Conservation (phyloP, 208 protist species). For the Acanthamoeba lenticulata region DNA sequence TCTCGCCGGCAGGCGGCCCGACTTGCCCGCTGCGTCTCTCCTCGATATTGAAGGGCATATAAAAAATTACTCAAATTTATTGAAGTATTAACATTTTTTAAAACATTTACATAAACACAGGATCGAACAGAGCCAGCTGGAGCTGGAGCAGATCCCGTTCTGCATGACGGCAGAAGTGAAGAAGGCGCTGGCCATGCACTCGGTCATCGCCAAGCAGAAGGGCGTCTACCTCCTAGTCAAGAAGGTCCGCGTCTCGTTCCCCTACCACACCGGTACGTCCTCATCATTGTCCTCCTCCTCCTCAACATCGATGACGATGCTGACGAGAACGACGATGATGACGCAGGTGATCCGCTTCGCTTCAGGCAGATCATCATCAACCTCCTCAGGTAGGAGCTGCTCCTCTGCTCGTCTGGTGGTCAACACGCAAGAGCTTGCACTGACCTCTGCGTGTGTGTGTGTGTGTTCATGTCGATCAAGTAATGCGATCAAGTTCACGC, state of each 20-base stretch:
- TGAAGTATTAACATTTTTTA: no score
- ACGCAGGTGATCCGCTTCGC: neutral
- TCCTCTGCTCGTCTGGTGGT: neutral
- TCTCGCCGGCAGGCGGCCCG: neutral
- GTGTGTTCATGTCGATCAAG: neutral
- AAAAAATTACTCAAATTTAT: no score
- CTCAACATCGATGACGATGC: no score
- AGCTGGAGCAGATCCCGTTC: conserved; percentile 23
- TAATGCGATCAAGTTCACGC: no score
- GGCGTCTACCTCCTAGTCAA: conserved; percentile 13
- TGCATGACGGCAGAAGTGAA: neutral
- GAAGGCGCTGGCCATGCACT: conserved; percentile 20
- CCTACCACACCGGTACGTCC: neutral
- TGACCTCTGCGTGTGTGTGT: neutral
- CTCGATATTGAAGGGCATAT: no score
- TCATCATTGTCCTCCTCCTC: neutral
- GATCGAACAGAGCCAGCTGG: neutral
- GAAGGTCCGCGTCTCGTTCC: neutral
- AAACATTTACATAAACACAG: neutral
- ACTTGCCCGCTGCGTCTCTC: neutral
- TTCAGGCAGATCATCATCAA: conserved; percentile 34
- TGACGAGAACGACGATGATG: neutral
- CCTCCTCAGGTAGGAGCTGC: neutral
- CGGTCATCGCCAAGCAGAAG: conserved; percentile 16
- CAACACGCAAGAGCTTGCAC: no score